phyloP scores from a whole-genome alignment of 2,329 filamentous ascomycete genomes.

The Penicillium sp. region DNA sequence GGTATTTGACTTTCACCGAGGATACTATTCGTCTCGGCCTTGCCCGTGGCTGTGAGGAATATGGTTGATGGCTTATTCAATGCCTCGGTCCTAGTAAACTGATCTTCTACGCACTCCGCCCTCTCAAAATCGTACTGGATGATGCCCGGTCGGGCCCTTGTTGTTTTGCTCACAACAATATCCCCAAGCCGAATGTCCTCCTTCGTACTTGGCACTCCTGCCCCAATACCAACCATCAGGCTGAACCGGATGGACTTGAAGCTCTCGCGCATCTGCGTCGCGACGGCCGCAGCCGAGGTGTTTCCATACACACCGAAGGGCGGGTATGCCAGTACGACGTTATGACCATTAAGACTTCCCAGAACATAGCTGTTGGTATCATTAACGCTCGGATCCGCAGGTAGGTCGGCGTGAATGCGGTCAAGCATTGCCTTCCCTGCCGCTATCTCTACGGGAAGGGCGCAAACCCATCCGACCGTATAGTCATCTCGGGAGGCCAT shows the following conservation, averaged over 20 bases:
- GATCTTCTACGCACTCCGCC: not conserved
- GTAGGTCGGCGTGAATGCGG: constrained; percentile 8
- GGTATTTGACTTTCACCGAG: constrained; percentile 15
- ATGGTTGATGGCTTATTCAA: constrained; percentile 13
- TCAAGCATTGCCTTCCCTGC: constrained; percentile 15
- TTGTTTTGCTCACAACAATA: constrained; percentile 18
- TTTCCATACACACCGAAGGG: constrained; percentile 17
- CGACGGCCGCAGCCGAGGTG: constrained; percentile 16
- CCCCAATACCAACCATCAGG: constrained; percentile 20
- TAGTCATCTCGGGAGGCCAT: constrained; percentile 9
- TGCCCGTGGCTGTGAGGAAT: constrained; percentile 13
- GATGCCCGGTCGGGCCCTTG: constrained; percentile 8
- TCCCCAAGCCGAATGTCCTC: constrained; percentile 20
- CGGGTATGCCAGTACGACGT: constrained; percentile 19
- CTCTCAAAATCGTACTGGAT: constrained; percentile 15
- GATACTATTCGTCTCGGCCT: constrained; percentile 12
- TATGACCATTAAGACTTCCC: constrained; percentile 18
- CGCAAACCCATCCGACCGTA: constrained; percentile 13
- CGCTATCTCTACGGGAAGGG: constrained; percentile 9
- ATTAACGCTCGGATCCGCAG: not conserved
- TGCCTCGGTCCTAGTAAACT: constrained; percentile 3
- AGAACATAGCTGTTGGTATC: constrained; percentile 21
- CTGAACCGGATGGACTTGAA: constrained; percentile 17
- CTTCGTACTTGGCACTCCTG: constrained; percentile 17
- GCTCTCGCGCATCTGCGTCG: constrained; percentile 16